phyloP scores from a whole-genome alignment of 495 filamentous ascomycete genomes.

The Terfezia claveryi region DNA sequence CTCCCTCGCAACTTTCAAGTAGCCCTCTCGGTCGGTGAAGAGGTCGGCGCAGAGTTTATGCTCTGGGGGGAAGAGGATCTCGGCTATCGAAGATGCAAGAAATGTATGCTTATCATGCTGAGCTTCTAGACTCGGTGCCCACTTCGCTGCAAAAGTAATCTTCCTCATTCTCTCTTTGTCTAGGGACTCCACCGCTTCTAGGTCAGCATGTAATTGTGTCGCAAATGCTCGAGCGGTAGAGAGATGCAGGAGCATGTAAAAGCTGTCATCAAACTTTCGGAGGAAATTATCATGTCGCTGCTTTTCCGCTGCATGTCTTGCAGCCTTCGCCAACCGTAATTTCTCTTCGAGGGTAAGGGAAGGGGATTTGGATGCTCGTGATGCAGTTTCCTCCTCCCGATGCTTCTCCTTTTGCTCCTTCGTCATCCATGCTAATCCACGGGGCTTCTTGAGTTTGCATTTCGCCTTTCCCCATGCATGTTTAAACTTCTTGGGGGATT shows the following conservation, averaged over 20 bases:
- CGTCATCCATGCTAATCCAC: constrained; percentile 1
- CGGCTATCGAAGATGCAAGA: constrained; percentile 27
- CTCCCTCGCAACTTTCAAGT: constrained; percentile 27
- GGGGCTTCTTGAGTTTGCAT: constrained; percentile 1
- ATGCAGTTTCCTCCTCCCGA: background rate
- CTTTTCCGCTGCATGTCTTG: constrained; percentile 15
- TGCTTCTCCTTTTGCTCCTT: constrained; percentile 1
- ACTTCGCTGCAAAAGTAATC: constrained; percentile 30
- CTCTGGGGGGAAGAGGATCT: constrained; percentile 22
- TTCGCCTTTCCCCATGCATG: background rate
- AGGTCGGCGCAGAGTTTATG: constrained; percentile 9
- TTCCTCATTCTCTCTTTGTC: constrained; percentile 16
- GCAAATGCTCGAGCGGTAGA: constrained; percentile 28
- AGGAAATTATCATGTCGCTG: constrained; percentile 19
- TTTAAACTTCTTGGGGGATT: constrained; percentile 6
- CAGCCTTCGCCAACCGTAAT: constrained; percentile 5
- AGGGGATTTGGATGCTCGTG: constrained; percentile 1
- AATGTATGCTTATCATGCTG: constrained; percentile 31
- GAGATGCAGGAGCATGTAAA: constrained; percentile 25
- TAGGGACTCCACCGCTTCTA: constrained; percentile 16
- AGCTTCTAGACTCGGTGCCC: constrained; percentile 25
- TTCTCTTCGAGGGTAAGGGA: constrained; percentile 4
- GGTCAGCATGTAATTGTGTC: constrained; percentile 25
- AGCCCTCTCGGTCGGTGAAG: constrained; percentile 19
- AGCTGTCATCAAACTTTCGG: constrained; percentile 17